Percentiles rank a stretch among this genome's conserved stretches.
phyloP scores from a whole-genome alignment of 2,329 filamentous ascomycete species.

The Colletotrichum paranaense region DNA sequence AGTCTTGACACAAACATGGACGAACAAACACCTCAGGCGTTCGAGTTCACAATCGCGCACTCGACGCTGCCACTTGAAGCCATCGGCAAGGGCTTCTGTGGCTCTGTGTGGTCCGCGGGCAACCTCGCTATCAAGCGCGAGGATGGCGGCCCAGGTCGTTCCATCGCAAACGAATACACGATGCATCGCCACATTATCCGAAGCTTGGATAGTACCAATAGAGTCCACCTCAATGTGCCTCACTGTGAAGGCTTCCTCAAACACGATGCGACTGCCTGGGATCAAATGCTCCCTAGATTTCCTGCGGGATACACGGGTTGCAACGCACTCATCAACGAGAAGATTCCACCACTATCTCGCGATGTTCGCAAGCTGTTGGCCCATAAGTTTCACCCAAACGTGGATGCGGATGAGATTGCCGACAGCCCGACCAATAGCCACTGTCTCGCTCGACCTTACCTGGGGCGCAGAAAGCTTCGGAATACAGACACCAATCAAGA shows the following conservation, averaged over 20 bases:
- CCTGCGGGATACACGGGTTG: conserved; percentile 38
- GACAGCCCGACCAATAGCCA: conserved; percentile 50
- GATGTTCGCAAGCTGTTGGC: conserved; percentile 36
- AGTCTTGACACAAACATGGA: neutral
- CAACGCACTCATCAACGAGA: conserved; percentile 44
- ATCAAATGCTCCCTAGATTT: conserved; percentile 37
- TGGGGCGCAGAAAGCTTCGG: conserved; percentile 50
- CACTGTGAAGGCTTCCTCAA: neutral
- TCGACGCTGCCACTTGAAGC: neutral
- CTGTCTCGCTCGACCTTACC: conserved; percentile 61
- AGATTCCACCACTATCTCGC: conserved; percentile 39
- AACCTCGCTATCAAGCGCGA: conserved; percentile 34
- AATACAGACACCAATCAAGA: neutral
- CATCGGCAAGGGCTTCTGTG: conserved; percentile 24
- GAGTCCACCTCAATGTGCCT: neutral
- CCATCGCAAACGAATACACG: conserved; percentile 34
- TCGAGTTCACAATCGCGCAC: neutral
- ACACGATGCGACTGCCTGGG: conserved; percentile 27
- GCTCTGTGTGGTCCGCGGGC: conserved; percentile 20
- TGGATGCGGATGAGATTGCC: neutral
- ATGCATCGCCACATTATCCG: conserved; percentile 25
- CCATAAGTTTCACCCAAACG: conserved; percentile 34
- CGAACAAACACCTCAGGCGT: neutral
- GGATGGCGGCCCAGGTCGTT: conserved; percentile 33
- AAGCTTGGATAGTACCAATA: neutral